phyloP scores from a whole-genome alignment of 257 asterid genomes.

The Penstemon davidsonii region DNA sequence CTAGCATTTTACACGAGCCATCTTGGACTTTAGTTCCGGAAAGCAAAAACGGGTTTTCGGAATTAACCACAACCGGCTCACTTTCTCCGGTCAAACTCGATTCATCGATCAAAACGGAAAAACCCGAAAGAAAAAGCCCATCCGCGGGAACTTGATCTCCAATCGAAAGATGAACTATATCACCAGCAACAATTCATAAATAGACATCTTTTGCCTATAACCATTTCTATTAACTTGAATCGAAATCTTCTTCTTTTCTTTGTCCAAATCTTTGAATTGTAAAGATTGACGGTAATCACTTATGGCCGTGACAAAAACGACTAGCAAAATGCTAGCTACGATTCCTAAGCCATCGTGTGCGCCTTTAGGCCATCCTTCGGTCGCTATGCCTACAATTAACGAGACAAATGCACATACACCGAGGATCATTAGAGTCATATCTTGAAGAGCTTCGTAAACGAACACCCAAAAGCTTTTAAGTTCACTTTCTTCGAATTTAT shows the following conservation, averaged over 20 bases:
- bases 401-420: conserved; percentile 82
- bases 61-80: conserved; percentile 70
- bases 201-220: conserved; percentile 68
- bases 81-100: conserved; percentile 94
- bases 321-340: conserved; percentile 78
- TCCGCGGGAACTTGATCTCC: conserved; percentile 98
- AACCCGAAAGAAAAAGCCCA: conserved; percentile 83
- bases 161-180: conserved; percentile 77
- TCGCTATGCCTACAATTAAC: conserved; percentile 73
- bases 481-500: conserved; percentile 58
- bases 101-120: conserved; percentile 74
- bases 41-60: conserved; percentile 65
- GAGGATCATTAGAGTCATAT: conserved; percentile 91
- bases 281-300: conserved; percentile 88
- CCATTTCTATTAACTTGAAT: conserved; percentile 84
- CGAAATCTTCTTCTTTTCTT: conserved; percentile 84
- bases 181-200: conserved; percentile 72
- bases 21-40: conserved; percentile 97
- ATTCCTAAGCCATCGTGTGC: conserved; percentile 98
- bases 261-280: conserved; percentile 85
- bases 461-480: conserved; percentile 72
- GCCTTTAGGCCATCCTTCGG: conserved; percentile 95
- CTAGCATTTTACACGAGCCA: conserved; percentile 92
- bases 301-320: conserved; percentile 86
- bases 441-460: conserved; percentile 92